Base-by-base conservation (phyloP, 2,329 filamentous ascomycete species). In the Colletotrichum theobromicola region DNA sequence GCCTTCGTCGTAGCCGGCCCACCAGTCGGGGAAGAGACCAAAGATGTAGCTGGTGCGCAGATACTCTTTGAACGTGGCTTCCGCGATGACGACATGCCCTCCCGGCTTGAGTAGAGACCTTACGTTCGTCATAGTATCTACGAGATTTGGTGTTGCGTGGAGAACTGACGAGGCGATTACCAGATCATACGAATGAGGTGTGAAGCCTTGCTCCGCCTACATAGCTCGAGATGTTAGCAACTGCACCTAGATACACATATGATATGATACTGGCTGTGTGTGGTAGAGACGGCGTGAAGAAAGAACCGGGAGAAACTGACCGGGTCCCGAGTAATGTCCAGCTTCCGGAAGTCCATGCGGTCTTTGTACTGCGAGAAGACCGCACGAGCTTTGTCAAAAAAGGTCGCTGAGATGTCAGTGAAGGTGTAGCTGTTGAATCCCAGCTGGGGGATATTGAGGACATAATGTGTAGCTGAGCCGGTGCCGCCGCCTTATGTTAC, bases 261-360 rank as follows among this genome's bases (percentile, higher is more conserved):
- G 28, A 32, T 4, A 61, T 18, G 12, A 32, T 18, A 8, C 16
- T 12, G 7, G 30, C 2, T 61, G 32, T 46, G 32, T 15, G 42
- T 42, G 61, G 42, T 13, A 62, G 24, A 65, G 4, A 70, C 9
- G 5, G 50, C 5, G 34, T 66, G 24, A 24, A 26, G 13, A 34
- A 70, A 57, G 32, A 70, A 32, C 24, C 7, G 6, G 26, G 34
- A 24, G 24, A 67, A 21, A 42, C 50, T 76, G 6, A 75, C 18
- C 2, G 81, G 78, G 35, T 80, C 76, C 13, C 74, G 74, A 65
- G 81, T 76, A 21, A 84, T 79, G 60, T 87, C 82, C 2, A 86
- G 78, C 21, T 76, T 68, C 8, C 50, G 35, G 53, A 55, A 66
- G 16, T 66, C 63, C 68, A 71, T 71, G 28, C 46, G 53, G n/a